Conservation (phyloP, 1,139 yeast species). For the Hanseniaspora uvarum region DNA sequence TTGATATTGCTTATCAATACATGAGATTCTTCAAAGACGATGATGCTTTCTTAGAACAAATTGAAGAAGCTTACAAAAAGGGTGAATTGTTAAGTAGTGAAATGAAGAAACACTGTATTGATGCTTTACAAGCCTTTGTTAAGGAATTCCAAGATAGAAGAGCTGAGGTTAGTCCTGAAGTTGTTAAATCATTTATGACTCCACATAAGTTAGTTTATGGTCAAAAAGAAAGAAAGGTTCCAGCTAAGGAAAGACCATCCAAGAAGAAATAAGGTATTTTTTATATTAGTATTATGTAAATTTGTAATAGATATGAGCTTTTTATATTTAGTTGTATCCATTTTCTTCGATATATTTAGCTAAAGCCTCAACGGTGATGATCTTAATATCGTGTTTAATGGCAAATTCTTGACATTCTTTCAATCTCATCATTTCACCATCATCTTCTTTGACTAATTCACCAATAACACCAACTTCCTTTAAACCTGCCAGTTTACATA, state of each 20-base stretch:
- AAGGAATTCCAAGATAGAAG: constrained; percentile 73
- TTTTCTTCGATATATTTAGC: constrained; percentile 41
- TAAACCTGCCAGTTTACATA: constrained; percentile 65
- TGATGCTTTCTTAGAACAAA: constrained; percentile 60
- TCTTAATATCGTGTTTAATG: constrained; percentile 49
- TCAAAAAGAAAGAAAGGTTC: constrained; percentile 56
- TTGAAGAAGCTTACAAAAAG: constrained; percentile 56
- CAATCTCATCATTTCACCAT: constrained; percentile 91
- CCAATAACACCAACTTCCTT: constrained; percentile 88
- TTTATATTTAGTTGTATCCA: constrained; percentile 11
- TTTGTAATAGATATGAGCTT: too few species aligned
- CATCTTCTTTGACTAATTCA: constrained; percentile 85
- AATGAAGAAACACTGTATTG: constrained; percentile 80
- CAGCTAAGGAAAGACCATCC: constrained; percentile 48
- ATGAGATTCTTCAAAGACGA: constrained; percentile 80
- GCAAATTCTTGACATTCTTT: constrained; percentile 74
- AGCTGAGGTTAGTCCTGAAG: constrained; percentile 52
- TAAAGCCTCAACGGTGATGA: constrained; percentile 73
- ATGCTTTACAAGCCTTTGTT: constrained; percentile 68
- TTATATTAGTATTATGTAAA: background rate
- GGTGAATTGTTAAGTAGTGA: constrained; percentile 90
- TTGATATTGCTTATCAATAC: constrained; percentile 92
- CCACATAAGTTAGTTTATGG: constrained; percentile 78
- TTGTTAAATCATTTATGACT: constrained; percentile 65
- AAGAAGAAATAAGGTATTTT: constrained; percentile 20